phyloP scores from a whole-genome alignment of 805 yeast genomes.

The Metschnikowia reukaufii region DNA sequence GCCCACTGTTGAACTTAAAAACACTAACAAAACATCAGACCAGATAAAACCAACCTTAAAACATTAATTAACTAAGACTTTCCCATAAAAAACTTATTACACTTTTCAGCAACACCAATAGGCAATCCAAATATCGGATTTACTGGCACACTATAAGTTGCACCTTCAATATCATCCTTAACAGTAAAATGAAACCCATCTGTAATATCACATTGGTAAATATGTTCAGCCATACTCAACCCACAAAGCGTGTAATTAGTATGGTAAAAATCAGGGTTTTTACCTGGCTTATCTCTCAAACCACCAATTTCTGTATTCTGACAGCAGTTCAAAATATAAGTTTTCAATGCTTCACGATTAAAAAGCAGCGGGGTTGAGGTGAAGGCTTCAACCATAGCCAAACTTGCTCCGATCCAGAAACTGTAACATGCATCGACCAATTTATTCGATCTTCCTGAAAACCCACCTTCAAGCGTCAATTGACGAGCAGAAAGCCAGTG shows the following conservation, averaged over 20 bases:
- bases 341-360: constrained; percentile 57
- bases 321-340: constrained; percentile 73
- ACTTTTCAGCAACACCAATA: constrained; percentile 35
- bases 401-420: constrained; percentile 89
- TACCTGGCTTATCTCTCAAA: constrained; percentile 84
- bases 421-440: constrained; percentile 95
- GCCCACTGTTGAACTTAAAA: too few relatives aligned
- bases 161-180: constrained; percentile 10
- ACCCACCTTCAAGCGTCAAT: constrained; percentile 74
- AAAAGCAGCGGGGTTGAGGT: constrained; percentile 29
- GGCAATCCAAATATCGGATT: constrained; percentile 52
- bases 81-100: constrained; percentile 13
- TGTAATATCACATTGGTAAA: neutral
- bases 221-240: constrained; percentile 56
- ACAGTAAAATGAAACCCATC: constrained; percentile 8
- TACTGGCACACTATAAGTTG: constrained; percentile 13
- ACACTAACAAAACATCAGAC: too few relatives aligned
- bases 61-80: neutral
- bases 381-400: constrained; percentile 61
- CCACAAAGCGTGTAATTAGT: constrained; percentile 85
- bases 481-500: constrained; percentile 77
- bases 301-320: constrained; percentile 70
- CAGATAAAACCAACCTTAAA: too few relatives aligned
- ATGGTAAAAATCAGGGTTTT: constrained; percentile 81
- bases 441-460: constrained; percentile 88